phyloP scores from a whole-genome alignment of 345 rosid species.

The Salix udensis region DNA sequence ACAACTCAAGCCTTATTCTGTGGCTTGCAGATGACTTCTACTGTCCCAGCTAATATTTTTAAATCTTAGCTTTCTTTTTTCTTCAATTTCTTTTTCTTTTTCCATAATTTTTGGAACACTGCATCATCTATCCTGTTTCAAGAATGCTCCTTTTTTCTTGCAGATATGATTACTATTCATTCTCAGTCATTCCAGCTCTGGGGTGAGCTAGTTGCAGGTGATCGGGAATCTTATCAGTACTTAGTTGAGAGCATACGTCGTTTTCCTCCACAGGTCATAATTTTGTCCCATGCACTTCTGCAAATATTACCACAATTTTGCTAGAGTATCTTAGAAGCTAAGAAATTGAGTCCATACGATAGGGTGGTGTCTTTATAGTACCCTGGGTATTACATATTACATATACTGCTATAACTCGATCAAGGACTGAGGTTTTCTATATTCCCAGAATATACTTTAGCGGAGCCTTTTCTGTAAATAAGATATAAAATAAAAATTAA shows the following conservation, averaged over 20 bases:
- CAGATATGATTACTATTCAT: constrained; percentile 85
- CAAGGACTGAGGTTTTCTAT: background rate
- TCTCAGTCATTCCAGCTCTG: constrained; percentile 71
- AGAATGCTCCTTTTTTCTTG: constrained; percentile 6
- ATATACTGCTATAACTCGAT: background rate
- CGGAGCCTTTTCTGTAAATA: too few species aligned
- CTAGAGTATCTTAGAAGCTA: background rate
- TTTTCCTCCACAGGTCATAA: constrained; percentile 63
- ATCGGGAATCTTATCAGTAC: constrained; percentile 79
- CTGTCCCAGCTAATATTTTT: background rate
- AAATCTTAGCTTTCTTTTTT: background rate
- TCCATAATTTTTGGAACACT: background rate
- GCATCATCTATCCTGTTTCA: background rate
- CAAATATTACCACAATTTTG: background rate
- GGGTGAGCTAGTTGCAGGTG: constrained; percentile 89
- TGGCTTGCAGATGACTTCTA: too few species aligned
- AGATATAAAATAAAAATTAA: too few species aligned
- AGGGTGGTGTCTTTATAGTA: background rate
- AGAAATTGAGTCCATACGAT: background rate
- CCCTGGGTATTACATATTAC: background rate
- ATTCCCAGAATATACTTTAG: too few species aligned
- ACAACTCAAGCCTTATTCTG: too few species aligned
- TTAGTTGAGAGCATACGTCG: constrained; percentile 90
- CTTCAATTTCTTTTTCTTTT: background rate
- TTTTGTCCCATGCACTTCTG: background rate